These are phyloP conservation scores for Cryptococcus maquisensis DNA, from an alignment of 1,284 basidiomycete genomes.

Conservation along the genomic window DNA sequence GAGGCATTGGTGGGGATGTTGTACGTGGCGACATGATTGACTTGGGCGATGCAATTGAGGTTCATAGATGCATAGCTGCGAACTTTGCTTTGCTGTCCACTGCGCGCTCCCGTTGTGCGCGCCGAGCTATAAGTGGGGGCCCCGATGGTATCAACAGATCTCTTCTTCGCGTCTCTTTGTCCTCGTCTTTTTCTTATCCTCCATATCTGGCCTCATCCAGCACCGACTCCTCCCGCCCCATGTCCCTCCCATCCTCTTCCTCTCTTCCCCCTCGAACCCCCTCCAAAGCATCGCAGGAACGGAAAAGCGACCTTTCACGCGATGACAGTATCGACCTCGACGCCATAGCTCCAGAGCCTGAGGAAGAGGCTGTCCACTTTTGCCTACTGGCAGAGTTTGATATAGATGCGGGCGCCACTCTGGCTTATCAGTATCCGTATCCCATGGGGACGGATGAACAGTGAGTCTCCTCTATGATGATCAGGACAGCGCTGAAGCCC, in stretches of 20 bases:
- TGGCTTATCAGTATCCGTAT: conserved; percentile 90
- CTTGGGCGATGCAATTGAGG: too few relatives aligned
- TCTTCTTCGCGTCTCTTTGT: not conserved
- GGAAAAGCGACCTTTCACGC: conserved; percentile 14
- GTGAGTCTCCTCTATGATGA: conserved; percentile 52
- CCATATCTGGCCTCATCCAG: too few relatives aligned
- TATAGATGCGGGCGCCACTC: conserved; percentile 82
- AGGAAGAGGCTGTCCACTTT: conserved; percentile 73
- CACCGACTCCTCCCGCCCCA: not conserved
- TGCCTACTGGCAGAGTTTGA: conserved; percentile 93
- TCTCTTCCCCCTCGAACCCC: conserved; percentile 13
- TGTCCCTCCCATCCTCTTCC: conserved; percentile 6
- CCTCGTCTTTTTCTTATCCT: not conserved
- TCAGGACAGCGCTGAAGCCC: not conserved
- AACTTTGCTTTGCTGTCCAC: not conserved
- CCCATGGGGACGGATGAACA: conserved; percentile 87
- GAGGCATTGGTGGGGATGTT: not conserved
- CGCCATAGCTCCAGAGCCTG: not conserved
- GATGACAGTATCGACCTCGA: conserved; percentile 4
- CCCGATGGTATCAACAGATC: not conserved
- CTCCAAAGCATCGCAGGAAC: conserved; percentile 14
- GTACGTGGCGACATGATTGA: not conserved
- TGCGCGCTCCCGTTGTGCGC: not conserved
- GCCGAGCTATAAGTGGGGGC: not conserved
- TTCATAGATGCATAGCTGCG: not conserved